phyloP scores from a whole-genome alignment of 2,329 filamentous ascomycete genomes.

The Cercospora zeae-maydis region DNA sequence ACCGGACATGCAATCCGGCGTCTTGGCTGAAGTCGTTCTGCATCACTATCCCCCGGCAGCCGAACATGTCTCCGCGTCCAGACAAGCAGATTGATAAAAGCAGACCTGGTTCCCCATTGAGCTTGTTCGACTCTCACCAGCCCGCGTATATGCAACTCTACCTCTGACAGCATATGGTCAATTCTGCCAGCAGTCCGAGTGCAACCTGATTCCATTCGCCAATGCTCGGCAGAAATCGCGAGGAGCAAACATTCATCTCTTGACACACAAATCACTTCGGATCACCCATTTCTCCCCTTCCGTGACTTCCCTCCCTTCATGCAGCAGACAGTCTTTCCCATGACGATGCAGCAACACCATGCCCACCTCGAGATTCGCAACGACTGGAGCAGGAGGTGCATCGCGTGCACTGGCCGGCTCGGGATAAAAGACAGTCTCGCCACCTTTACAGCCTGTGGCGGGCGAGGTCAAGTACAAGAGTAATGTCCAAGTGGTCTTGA shows the following conservation, averaged over 20 bases:
- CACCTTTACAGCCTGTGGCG: slow-evolving; percentile 71
- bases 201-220: too few species aligned
- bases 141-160: too few species aligned
- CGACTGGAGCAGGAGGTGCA: slow-evolving; percentile 54
- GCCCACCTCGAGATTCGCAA: slow-evolving; percentile 74
- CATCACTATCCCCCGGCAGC: neutral
- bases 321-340: slow-evolving; percentile 82
- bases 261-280: slow-evolving; percentile 74
- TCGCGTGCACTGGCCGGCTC: slow-evolving; percentile 47
- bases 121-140: too few species aligned
- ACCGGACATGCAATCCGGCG: neutral
- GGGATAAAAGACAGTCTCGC: slow-evolving; percentile 89
- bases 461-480: slow-evolving; percentile 80
- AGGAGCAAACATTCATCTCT: slow-evolving; percentile 38
- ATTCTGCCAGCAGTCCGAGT: too few species aligned
- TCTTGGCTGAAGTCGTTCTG: neutral
- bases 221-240: neutral
- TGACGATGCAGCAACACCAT: slow-evolving; percentile 84
- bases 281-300: slow-evolving; percentile 89
- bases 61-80: neutral
- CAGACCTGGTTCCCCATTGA: neutral
- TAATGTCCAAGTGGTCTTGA: slow-evolving; percentile 84
- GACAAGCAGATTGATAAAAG: neutral
- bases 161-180: too few species aligned
- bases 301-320: slow-evolving; percentile 77